Base-by-base conservation (phyloP, 148 eudicot genomes). In the Silene uniflora region DNA sequence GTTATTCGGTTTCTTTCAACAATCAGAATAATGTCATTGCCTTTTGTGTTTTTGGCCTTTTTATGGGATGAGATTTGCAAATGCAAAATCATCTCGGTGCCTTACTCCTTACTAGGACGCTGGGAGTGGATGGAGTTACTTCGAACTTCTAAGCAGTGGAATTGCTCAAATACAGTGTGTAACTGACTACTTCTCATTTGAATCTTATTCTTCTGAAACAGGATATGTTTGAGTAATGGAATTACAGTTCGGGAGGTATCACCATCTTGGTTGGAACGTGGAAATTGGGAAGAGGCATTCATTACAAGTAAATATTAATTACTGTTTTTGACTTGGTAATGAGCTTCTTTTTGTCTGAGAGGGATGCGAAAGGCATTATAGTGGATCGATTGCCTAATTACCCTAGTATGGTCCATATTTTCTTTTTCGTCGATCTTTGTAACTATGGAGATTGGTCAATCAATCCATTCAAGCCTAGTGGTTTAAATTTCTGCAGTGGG, bases 241-340 rank as follows among this genome's bases (percentile, higher is more conserved):
- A 90, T 95, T 63, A 81, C 96, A 6, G 74, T 95, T 81, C 87
- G 88, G 81, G 99, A 95, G 85, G 90, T 87, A 61, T 82, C 94
- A 66, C 96, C 96, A 56, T 90, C 92, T 76, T 95, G 99, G 99
- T 92, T 90, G 59, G 76, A 83, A 55, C 86, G 86, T 79, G 84
- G 86, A 68, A 76, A 75, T 66, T 95, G 97, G 99, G 76, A 81
- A 66, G 99, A 92, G 87, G 97, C 99, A 75, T 95, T 95, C 75
- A 80, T 89, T 76, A 92, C 96, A 77, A 95, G 99, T 95, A 89
- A 87, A 78, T 69, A 29, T 44, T 72, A 47, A 10, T 23, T 14
- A n/a, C 56, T 66, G 9, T 6, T 72, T 61, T 75, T 44, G 67
- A 18, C 25, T 10, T 67, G 61, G 25, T 49, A 67, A 62, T 56